A percentile compares a stretch with the other conserved stretches of the same genome.
These are phyloP conservation scores for Mycena crocata DNA, from an alignment of 768 basidiomycete species.

Conservation along the genomic window DNA sequence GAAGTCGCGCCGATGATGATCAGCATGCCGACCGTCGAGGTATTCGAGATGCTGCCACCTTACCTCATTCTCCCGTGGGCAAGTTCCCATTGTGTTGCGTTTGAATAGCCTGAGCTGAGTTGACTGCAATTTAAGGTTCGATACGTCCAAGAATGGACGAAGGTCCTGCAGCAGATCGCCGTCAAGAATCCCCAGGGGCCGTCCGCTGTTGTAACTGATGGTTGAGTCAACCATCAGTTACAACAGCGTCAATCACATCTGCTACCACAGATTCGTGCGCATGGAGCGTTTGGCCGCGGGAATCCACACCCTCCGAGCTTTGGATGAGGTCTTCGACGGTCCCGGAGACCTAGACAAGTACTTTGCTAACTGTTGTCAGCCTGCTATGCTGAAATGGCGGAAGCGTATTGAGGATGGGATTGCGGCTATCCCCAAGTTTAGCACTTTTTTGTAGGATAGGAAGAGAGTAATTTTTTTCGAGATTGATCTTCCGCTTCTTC, in stretches of 20 bases:
- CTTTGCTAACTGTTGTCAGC: background rate
- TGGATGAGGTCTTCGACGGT: background rate
- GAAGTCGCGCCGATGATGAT: conserved; percentile 20
- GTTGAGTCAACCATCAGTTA: no score
- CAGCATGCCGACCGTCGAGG: background rate
- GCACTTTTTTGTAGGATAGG: conserved; percentile 20
- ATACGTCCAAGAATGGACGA: conserved; percentile 12
- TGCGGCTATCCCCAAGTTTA: conserved; percentile 10
- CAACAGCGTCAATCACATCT: background rate
- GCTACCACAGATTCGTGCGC: background rate
- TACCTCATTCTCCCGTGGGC: conserved; percentile 8
- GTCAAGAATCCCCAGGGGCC: no score
- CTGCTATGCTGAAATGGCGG: background rate
- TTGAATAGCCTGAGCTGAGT: no score
- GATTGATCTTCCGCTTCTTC: no score
- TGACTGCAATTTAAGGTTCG: no score
- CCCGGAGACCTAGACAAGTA: background rate
- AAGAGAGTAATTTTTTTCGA: no score
- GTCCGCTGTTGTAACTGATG: no score
- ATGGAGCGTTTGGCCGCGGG: conserved; percentile 1
- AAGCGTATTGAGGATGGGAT: conserved; percentile 4
- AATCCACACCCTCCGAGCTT: background rate
- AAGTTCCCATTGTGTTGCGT: no score
- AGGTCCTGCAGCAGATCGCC: background rate
- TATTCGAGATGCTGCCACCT: background rate